phyloP scores from a whole-genome alignment of 306 rosid genomes.

The Prunus campanulata region DNA sequence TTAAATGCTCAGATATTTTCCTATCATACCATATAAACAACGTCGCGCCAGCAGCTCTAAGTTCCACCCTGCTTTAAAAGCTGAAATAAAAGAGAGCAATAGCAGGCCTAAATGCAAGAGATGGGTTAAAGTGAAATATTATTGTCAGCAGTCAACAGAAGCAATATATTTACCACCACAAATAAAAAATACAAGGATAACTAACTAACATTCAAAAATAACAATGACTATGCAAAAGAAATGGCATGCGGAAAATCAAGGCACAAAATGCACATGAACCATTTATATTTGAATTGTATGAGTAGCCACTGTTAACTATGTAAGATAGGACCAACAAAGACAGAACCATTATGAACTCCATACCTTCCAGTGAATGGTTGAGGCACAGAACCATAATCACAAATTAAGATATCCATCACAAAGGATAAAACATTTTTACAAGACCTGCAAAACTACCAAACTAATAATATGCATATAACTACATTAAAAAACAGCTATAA shows the following conservation, averaged over 20 bases:
- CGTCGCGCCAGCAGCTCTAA: constrained; percentile 86
- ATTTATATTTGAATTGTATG: neutral
- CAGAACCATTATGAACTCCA: constrained; percentile 28
- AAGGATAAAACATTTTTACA: constrained; percentile 25
- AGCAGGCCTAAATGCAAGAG: constrained; percentile 82
- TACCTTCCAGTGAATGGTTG: constrained; percentile 39
- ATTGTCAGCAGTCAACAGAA: constrained; percentile 36
- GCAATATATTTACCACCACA: constrained; percentile 23
- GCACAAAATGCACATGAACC: neutral
- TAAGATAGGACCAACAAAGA: constrained; percentile 10
- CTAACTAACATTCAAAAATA: neutral
- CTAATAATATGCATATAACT: constrained; percentile 24
- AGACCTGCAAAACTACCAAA: constrained; percentile 55
- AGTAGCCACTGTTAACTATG: neutral
- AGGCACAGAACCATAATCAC: constrained; percentile 34
- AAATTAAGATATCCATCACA: constrained; percentile 27
- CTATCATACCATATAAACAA: constrained; percentile 89
- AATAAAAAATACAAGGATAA: neutral
- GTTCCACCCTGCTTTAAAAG: constrained; percentile 82
- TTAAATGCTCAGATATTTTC: constrained; percentile 68
- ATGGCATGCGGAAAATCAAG: neutral
- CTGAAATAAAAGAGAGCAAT: constrained; percentile 76
- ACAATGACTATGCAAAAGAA: neutral
- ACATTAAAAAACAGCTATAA: constrained; percentile 11
- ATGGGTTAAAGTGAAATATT: constrained; percentile 55